phyloP scores from a whole-genome alignment of 2,329 filamentous ascomycete species.

The Talaromyces rugulosus region DNA sequence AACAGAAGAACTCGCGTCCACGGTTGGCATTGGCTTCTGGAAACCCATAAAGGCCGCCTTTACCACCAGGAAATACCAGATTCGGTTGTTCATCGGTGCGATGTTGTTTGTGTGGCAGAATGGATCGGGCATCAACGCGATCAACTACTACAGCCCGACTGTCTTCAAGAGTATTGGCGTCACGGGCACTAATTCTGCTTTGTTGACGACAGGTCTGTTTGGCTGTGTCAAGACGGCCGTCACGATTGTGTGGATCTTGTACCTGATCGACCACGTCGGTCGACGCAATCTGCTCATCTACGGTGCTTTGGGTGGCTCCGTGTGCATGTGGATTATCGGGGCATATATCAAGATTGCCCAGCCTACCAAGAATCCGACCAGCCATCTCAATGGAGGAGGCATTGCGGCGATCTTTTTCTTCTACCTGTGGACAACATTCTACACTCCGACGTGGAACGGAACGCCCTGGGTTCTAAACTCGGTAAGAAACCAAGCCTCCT shows the following conservation, averaged over 20 bases:
- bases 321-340: conserved; percentile 36
- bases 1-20: conserved; percentile 41
- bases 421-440: conserved; percentile 69
- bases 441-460: conserved; percentile 69
- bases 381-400: conserved; percentile 23
- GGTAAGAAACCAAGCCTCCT: neutral
- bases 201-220: conserved; percentile 69
- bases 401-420: conserved; percentile 58
- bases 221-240: conserved; percentile 69
- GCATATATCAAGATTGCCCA: conserved; percentile 34
- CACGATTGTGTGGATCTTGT: conserved; percentile 66
- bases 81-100: neutral
- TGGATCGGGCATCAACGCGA: conserved; percentile 71
- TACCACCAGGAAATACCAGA: neutral
- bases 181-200: conserved; percentile 52
- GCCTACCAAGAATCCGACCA: conserved; percentile 23
- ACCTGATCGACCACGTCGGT: conserved; percentile 62
- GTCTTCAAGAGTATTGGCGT: conserved; percentile 66
- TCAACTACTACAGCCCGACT: conserved; percentile 70
- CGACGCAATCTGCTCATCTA: conserved; percentile 61
- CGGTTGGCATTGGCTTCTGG: conserved; percentile 39
- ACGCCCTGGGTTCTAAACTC: conserved; percentile 72
- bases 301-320: conserved; percentile 58
- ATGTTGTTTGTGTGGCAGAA: conserved; percentile 63
- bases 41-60: conserved; percentile 39